A percentile compares a stretch with the other conserved stretches of the same genome.
These are phyloP conservation scores for Penium margaritaceum DNA, from an alignment of 139 green algal genomes.

Conservation along the genomic window DNA sequence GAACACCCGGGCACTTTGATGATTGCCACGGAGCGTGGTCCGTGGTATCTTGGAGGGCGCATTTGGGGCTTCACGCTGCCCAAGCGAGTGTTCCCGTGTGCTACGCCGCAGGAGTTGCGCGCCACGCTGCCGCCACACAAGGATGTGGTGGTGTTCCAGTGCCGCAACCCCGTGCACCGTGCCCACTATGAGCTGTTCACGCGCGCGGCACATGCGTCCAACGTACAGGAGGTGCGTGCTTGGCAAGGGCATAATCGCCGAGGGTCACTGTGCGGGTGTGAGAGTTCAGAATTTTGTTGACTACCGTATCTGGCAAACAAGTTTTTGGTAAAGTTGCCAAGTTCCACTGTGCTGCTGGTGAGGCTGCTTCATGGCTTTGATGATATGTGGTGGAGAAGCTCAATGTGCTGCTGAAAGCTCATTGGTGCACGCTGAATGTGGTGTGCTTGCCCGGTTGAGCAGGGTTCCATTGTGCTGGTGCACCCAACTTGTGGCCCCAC, in stretches of 20 bases:
- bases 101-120: conserved; percentile 64
- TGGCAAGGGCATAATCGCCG: no score
- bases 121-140: conserved; percentile 55
- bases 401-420: no score
- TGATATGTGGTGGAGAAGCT: no score
- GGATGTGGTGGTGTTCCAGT: conserved; percentile 76
- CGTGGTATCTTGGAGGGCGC: conserved; percentile 65
- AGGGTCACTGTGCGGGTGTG: no score
- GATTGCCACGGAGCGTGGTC: conserved; percentile 74
- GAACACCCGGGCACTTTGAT: conserved; percentile 78
- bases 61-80: conserved; percentile 44
- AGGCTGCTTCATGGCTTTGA: no score
- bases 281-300: no score
- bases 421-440: no score
- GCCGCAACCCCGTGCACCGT: conserved; percentile 74
- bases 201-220: conserved; percentile 65
- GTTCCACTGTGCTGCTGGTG: no score
- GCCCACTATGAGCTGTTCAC: conserved; percentile 87
- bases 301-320: no score
- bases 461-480: conserved; percentile 61
- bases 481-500: conserved; percentile 79
- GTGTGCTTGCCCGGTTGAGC: neutral
- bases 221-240: conserved; percentile 54
- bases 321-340: no score
- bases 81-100: conserved; percentile 63